Percentiles rank a stretch among this genome's conserved stretches.
Evolutionary conservation across 306 rosid species (phyloP).

Genomic region (Acacia melanoxylon): DNA sequence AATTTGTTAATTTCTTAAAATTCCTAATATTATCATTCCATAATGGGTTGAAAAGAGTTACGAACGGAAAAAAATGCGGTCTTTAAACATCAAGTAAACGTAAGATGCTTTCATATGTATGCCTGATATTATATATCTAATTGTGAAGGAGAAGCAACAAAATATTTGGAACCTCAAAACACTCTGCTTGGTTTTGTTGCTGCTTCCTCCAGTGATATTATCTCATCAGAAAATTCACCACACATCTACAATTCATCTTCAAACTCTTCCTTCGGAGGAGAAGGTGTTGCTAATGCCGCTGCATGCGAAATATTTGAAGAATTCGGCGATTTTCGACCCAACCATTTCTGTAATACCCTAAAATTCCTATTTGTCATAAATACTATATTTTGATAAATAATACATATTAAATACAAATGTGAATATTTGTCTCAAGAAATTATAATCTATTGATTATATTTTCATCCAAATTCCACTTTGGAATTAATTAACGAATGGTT

Average conservation of each 20-base stretch:
- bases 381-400: too few species aligned
- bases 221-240: constrained; percentile 38
- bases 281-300: constrained; percentile 10
- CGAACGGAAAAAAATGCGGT: neutral
- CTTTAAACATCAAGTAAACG: too few species aligned
- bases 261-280: neutral
- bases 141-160: constrained; percentile 11
- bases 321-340: constrained; percentile 45
- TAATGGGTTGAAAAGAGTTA: neutral
- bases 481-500: too few species aligned
- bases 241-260: constrained; percentile 12
- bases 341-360: too few species aligned
- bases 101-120: too few species aligned
- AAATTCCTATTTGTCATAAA: too few species aligned
- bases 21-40: neutral
- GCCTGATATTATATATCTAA: neutral
- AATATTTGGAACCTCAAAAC: constrained; percentile 18
- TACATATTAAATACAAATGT: too few species aligned
- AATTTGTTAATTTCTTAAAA: neutral
- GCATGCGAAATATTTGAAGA: constrained; percentile 20
- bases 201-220: neutral
- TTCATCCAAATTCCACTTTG: too few species aligned
- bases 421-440: too few species aligned
- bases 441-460: too few species aligned
- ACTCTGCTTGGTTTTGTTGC: neutral